Conservation (phyloP, 306 rosid genomes). For the Casuarina equisetifolia region DNA sequence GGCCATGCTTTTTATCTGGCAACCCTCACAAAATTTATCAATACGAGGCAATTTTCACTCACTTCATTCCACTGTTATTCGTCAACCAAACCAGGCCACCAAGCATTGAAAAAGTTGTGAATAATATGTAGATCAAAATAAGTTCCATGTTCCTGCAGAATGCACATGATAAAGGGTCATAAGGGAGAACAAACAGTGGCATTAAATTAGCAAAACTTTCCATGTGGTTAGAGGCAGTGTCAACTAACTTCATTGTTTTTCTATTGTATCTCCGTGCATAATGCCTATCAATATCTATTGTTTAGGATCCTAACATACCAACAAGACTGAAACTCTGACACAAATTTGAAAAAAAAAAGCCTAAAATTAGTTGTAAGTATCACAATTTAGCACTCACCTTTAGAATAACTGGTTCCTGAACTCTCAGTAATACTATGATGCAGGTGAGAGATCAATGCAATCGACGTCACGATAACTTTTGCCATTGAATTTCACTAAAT, state of each 20-base stretch:
- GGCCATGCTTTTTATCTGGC: background rate
- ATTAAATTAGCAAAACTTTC: background rate
- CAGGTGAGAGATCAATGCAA: conserved; percentile 1
- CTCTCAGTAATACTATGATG: background rate
- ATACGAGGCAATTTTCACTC: too few species aligned
- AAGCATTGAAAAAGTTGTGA: too few species aligned
- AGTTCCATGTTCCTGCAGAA: too few species aligned
- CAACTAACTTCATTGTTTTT: background rate
- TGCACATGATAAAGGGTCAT: too few species aligned
- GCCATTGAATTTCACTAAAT: background rate
- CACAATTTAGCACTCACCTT: conserved; percentile 9
- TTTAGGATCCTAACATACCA: background rate
- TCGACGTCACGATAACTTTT: background rate
- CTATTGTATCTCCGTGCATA: background rate
- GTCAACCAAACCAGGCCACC: too few species aligned
- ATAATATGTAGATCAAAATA: too few species aligned
- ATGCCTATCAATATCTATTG: background rate
- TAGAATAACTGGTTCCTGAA: background rate
- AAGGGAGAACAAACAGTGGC: too few species aligned
- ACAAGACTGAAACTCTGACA: too few species aligned
- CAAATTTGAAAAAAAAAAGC: background rate
- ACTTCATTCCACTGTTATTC: too few species aligned
- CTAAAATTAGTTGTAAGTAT: background rate
- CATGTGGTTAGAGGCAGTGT: background rate
- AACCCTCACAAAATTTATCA: background rate